Evolutionary conservation across 768 basidiomycete species (phyloP), one percentile per base, ranked within the genome.

Genomic region (Tylopilus rubrobrunneus): DNA sequence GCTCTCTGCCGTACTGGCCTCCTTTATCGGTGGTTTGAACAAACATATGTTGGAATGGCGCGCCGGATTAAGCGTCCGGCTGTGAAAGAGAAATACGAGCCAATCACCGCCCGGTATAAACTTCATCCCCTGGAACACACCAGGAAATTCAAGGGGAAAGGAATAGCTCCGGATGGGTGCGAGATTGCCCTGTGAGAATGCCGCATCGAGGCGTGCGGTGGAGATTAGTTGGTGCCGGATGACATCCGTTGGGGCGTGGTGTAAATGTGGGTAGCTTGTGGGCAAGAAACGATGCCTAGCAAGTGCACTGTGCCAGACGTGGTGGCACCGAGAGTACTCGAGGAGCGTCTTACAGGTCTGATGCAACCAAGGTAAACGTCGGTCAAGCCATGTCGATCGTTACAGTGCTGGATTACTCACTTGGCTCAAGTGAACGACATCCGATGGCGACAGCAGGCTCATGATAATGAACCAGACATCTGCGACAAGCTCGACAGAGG

Each of bases 51-150:
- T 68, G 2, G 67, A 68, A 48, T 68, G 66, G 7, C 64, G 64
- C 0, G 55, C 51, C 17, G 68, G 68, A 29, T 68, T 68, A 25
- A 66, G 62, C 19, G 54, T 62, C 7, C 68, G 61, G 31, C 67
- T 68, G 48, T 68, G 67, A 41, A 70, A 68, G n/a, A 70, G 58
- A 23, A 68, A 46, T 14, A 68, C 66, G 2, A 68, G 62, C 67
- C 67, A 68, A 49, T 65, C 58, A 37, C 59, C 59, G 8, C 67
- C 67, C 9, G 67, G 62, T 41, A 66, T n/a, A 49, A 70, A 68
- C 40, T 59, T 66, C 51, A 68, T 41, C 31, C 67, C 67, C 51
- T 70, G 67, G 48, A 68, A 68, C 8, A 68, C 53, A 4, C 67
- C 67, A 7, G 68, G 64, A 31, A 70, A 62, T 14, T 66, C 64